Conservation (phyloP, 345 rosid genomes). For the Pugionium dolabratum region DNA sequence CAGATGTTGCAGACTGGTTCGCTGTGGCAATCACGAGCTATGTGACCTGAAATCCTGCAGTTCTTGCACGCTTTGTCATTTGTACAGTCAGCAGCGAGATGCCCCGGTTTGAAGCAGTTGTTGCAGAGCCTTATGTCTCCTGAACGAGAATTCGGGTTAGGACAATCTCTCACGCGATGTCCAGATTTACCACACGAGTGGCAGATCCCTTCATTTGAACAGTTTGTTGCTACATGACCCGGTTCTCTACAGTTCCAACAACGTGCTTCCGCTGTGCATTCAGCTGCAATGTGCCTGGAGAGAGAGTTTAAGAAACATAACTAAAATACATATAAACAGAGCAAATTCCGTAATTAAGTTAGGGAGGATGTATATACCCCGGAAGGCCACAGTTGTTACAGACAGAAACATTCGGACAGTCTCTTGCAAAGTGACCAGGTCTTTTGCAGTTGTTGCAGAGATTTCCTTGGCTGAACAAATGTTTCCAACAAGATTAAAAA, state of each 20-base stretch:
- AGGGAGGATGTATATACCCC: conserved; percentile 53
- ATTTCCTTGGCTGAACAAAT: conserved; percentile 69
- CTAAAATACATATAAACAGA: neutral
- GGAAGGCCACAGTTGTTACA: conserved; percentile 98
- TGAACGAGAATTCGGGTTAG: conserved; percentile 62
- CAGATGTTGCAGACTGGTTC: conserved; percentile 82
- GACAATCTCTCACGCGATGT: conserved; percentile 86
- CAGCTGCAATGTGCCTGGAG: conserved; percentile 87
- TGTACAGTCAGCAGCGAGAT: conserved; percentile 84
- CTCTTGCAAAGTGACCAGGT: conserved; percentile 97
- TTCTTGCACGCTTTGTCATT: conserved; percentile 96
- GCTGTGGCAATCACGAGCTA: conserved; percentile 85
- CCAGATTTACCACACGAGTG: conserved; percentile 97
- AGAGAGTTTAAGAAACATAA: conserved; percentile 5
- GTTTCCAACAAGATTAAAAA: conserved; percentile 19
- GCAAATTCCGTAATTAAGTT: neutral
- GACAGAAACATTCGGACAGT: conserved; percentile 92
- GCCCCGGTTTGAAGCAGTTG: conserved; percentile 95
- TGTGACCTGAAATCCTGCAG: conserved; percentile 89
- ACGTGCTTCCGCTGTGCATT: conserved; percentile 83
- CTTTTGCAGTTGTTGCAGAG: conserved; percentile 98
- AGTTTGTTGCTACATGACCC: conserved; percentile 80
- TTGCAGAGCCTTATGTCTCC: conserved; percentile 88
- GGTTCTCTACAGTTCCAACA: conserved; percentile 98
- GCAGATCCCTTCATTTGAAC: conserved; percentile 94